phyloP scores from a whole-genome alignment of 2,329 filamentous ascomycete species.

The Ascomycota sp. region DNA sequence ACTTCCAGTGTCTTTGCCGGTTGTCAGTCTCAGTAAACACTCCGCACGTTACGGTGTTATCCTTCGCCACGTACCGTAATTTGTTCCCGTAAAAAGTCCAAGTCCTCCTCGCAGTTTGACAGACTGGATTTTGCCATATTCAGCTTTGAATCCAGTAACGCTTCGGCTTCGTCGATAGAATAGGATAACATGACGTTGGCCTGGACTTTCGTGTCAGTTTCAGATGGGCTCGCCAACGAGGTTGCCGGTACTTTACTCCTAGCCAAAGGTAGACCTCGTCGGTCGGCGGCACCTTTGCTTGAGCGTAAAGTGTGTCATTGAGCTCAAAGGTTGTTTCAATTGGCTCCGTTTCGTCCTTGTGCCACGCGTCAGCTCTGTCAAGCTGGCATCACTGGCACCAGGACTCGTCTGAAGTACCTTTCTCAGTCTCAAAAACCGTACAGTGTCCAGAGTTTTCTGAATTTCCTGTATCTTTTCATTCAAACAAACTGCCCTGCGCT shows the following conservation, averaged over 20 bases:
- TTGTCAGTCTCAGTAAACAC: slow-evolving; percentile 1
- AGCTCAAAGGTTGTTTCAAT: slow-evolving; percentile 90
- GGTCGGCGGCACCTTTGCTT: slow-evolving; percentile 60
- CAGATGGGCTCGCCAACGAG: background rate
- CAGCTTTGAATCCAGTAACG: slow-evolving; percentile 58
- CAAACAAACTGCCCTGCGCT: slow-evolving; percentile 60
- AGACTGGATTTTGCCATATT: slow-evolving; percentile 60
- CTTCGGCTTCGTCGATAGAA: slow-evolving; percentile 69
- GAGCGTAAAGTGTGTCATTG: slow-evolving; percentile 87
- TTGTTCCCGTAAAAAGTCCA: slow-evolving; percentile 89
- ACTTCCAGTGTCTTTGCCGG: slow-evolving; percentile 77
- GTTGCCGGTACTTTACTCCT: slow-evolving; percentile 37
- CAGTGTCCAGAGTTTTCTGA: slow-evolving; percentile 82
- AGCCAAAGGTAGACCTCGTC: slow-evolving; percentile 95
- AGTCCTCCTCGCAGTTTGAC: slow-evolving; percentile 81
- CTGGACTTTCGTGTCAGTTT: slow-evolving; percentile 17
- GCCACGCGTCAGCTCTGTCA: slow-evolving; percentile 1
- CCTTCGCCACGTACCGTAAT: slow-evolving; percentile 65
- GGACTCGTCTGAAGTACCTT: slow-evolving; percentile 28
- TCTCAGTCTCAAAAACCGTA: slow-evolving; percentile 61
- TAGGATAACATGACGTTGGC: slow-evolving; percentile 98
- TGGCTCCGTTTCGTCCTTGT: slow-evolving; percentile 35
- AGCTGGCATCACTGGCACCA: background rate
- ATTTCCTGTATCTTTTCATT: slow-evolving; percentile 96
- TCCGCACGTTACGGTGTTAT: background rate